These are phyloP conservation scores for Ajuga chamaepitys DNA, from an alignment of 257 asterid genomes.

Conservation along the genomic window DNA sequence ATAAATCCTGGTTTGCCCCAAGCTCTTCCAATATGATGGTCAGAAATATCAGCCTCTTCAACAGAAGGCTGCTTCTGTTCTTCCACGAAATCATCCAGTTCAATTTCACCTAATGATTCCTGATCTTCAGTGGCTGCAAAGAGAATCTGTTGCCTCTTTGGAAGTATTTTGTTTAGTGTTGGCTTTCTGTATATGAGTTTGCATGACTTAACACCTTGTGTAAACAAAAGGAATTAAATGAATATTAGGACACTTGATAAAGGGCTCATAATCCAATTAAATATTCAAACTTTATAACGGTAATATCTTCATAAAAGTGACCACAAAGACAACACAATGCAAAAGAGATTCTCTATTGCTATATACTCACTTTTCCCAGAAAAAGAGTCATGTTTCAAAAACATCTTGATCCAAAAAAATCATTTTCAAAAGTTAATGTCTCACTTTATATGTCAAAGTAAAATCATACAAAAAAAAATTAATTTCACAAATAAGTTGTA, in stretches of 20 bases:
- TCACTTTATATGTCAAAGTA: too few species aligned
- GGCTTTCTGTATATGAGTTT: slow-evolving; percentile 33
- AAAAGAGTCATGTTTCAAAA: too few species aligned
- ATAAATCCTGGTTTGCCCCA: slow-evolving; percentile 79
- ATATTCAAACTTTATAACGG: not conserved
- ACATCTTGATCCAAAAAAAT: too few species aligned
- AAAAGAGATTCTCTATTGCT: not conserved
- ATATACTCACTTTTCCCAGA: slow-evolving; percentile 4
- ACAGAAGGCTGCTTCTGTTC: slow-evolving; percentile 33
- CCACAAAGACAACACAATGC: not conserved
- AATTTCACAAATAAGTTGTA: too few species aligned
- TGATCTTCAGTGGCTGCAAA: slow-evolving; percentile 54
- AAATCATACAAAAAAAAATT: too few species aligned
- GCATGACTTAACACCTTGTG: slow-evolving; percentile 42
- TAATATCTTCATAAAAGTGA: not conserved
- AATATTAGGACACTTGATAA: not conserved
- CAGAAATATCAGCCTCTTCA: slow-evolving; percentile 36
- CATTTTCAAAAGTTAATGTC: too few species aligned
- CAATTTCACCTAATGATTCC: slow-evolving; percentile 35
- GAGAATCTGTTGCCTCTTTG: slow-evolving; percentile 25
- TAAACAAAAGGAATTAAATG: not conserved
- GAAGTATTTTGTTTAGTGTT: slow-evolving; percentile 21
- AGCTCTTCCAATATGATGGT: slow-evolving; percentile 31
- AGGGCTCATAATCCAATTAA: not conserved
- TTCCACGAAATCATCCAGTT: slow-evolving; percentile 36